These are phyloP conservation scores for Paxillus involutus DNA, from an alignment of 768 basidiomycete species.

Conservation along the genomic window DNA sequence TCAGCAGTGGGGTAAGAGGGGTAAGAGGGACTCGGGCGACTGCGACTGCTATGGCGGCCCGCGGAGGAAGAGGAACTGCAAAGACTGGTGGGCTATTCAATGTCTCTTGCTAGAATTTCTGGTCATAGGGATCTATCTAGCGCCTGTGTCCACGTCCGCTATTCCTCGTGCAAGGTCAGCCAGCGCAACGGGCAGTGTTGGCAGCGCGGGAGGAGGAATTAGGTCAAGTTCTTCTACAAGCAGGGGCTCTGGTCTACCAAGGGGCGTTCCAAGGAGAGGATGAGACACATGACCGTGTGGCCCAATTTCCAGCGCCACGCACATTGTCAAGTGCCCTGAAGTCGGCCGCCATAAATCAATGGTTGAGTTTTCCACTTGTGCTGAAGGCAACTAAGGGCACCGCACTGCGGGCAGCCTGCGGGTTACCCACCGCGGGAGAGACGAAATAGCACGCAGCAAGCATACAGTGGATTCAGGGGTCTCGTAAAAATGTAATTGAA, in stretches of 20 bases:
- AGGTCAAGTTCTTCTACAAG: conserved; percentile 23
- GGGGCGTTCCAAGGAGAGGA: conserved; percentile 25
- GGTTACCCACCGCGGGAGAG: no score
- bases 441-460: no score
- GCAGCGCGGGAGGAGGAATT: conserved; percentile 14
- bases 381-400: no score
- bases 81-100: conserved; percentile 35
- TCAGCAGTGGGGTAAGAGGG: conserved; percentile 63
- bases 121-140: conserved; percentile 12
- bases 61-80: conserved; percentile 45
- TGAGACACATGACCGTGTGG: neutral
- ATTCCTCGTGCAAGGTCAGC: conserved; percentile 23
- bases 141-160: conserved; percentile 10
- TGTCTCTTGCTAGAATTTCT: neutral
- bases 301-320: no score
- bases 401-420: no score
- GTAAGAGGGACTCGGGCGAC: conserved; percentile 73
- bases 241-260: conserved; percentile 25
- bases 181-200: conserved; percentile 27
- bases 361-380: no score
- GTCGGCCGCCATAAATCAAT: no score
- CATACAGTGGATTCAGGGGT: no score
- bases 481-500: neutral
- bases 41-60: conserved; percentile 38
- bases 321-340: no score